Conservation (phyloP, 2,329 filamentous ascomycete species). For the Aspergillus sp. region DNA sequence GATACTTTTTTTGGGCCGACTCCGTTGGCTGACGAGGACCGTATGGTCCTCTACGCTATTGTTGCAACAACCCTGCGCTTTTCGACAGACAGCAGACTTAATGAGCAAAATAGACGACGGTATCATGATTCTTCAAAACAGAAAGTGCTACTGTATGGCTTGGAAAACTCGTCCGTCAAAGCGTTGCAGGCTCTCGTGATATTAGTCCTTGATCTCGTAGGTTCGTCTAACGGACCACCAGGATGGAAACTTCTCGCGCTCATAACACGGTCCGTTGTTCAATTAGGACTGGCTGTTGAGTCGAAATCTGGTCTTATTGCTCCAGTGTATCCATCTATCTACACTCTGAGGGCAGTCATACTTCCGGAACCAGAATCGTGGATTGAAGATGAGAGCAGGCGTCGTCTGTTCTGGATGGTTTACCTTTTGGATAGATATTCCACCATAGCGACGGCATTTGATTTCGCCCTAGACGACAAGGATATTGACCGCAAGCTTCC, state of each 20-base stretch:
- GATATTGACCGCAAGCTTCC: constrained; percentile 83
- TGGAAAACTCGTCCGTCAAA: constrained; percentile 85
- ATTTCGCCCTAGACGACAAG: constrained; percentile 80
- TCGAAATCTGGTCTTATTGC: constrained; percentile 69
- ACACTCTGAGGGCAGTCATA: constrained; percentile 76
- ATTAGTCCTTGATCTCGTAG: constrained; percentile 73
- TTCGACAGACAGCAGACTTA: constrained; percentile 67
- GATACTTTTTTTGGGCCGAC: constrained; percentile 73
- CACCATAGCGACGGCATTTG: constrained; percentile 83
- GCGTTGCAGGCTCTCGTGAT: constrained; percentile 81
- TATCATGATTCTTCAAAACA: constrained; percentile 79
- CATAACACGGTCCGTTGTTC: constrained; percentile 80
- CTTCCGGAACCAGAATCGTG: constrained; percentile 76
- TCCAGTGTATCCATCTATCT: constrained; percentile 75
- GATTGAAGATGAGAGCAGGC: constrained; percentile 78
- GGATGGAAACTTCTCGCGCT: constrained; percentile 88
- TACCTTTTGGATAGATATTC: constrained; percentile 85
- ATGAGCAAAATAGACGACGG: constrained; percentile 60
- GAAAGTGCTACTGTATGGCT: constrained; percentile 74
- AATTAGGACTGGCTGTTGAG: constrained; percentile 77
- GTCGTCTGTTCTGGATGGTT: constrained; percentile 88
- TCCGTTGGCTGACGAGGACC: constrained; percentile 69
- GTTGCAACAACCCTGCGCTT: constrained; percentile 81
- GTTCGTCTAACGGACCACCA: constrained; percentile 79
- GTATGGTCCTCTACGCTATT: constrained; percentile 76